Evolutionary conservation across 768 basidiomycete genomes (phyloP).

Genomic region (Gelatoporia subvermispora): DNA sequence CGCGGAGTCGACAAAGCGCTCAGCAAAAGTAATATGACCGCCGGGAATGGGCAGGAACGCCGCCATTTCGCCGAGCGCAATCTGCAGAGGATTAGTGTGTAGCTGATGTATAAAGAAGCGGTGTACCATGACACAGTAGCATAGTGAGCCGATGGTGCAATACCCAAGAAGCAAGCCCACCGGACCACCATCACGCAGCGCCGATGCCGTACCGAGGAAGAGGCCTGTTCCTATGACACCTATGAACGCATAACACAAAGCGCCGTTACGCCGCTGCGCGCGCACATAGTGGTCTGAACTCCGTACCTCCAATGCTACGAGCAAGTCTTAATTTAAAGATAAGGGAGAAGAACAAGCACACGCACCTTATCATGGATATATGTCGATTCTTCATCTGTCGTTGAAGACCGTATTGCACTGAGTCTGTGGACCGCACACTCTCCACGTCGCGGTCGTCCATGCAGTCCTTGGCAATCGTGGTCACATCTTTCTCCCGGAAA

Average conservation of each 20-base stretch:
- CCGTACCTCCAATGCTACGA: slow-evolving; percentile 19
- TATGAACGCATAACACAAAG: background rate
- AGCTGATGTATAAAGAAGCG: background rate
- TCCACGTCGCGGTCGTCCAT: slow-evolving; percentile 3
- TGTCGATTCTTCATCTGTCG: slow-evolving; percentile 30
- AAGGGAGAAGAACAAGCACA: background rate
- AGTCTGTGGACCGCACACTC: background rate
- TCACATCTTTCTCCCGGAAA: background rate
- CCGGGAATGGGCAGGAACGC: slow-evolving; percentile 41
- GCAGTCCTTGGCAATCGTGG: background rate
- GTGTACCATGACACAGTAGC: slow-evolving; percentile 35
- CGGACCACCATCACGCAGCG: slow-evolving; percentile 39
- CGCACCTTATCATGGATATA: slow-evolving; percentile 28
- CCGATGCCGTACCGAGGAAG: slow-evolving; percentile 48
- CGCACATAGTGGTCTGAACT: background rate
- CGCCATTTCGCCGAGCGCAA: slow-evolving; percentile 41
- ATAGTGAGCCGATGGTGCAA: slow-evolving; percentile 29
- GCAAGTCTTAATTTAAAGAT: background rate
- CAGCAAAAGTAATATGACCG: slow-evolving; percentile 42
- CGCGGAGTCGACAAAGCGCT: slow-evolving; percentile 43
- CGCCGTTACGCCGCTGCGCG: background rate
- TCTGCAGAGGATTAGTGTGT: slow-evolving; percentile 2
- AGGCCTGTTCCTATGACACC: slow-evolving; percentile 49
- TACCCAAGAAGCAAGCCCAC: slow-evolving; percentile 44
- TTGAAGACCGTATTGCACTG: slow-evolving; percentile 2